Base-by-base conservation (phyloP, 2,329 filamentous ascomycete genomes). In the Eutypa lata region DNA sequence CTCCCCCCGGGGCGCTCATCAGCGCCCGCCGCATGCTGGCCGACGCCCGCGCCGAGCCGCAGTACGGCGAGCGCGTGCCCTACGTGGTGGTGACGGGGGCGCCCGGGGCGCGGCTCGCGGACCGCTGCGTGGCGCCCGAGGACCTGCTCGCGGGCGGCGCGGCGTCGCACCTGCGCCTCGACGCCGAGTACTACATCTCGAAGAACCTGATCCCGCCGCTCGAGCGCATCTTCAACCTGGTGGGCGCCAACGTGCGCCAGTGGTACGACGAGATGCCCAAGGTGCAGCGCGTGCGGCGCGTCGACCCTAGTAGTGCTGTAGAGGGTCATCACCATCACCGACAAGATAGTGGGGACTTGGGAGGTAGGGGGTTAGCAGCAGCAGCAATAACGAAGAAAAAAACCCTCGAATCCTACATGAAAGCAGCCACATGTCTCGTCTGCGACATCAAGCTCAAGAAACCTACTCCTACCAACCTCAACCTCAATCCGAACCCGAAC, bases 181-280 rank as follows among this genome's bases (percentile, higher is more conserved):
- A 99, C 65, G 87, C 92, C 0, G 91, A 97, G 61, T 99, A 99
- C 72, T 99, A 99, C 74, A 97, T 99, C 64, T 84, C 82, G 18
- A 97, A 97, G 75, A 97, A 97, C 67, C 68, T 99, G 8, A 95
- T 99, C 48, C 94, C 94, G 6, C 94, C 94, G 0, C 80, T 99
- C 0, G 93, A 97, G 70, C 87, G 94, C 26, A 97, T 99, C 59
- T 97, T 99, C 76, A 96, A 94, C 65, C 86, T 99, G 2, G 89
- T 97, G 2, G 94, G 94, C 7, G 94, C 91, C 31, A 96, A 94
- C 67, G 89, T 97, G 0, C 77, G 89, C 18, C 81, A 84, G 54
- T 99, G 94, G 94, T 97, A 91, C 65, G 91, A 96, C 57, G 91
- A 97, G 71, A 95, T 97, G 91, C 93, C 93, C 45, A 96, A 95